A percentile compares a stretch with the other conserved stretches of the same genome.
These are phyloP conservation scores for Salix suchowensis DNA, from an alignment of 345 rosid genomes.

Conservation along the genomic window DNA sequence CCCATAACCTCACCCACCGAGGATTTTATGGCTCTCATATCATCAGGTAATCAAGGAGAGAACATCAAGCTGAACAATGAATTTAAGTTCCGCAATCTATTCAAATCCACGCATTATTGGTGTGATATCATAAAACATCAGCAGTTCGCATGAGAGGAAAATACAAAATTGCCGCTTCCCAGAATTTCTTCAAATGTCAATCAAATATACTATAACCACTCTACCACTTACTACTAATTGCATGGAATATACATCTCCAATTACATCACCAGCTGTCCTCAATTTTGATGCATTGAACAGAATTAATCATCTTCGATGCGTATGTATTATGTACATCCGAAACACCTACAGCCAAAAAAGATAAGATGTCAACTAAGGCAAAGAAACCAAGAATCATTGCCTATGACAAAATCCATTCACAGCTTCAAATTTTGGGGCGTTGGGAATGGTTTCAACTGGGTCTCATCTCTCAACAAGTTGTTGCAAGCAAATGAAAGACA, in stretches of 20 bases:
- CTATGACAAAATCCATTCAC: background rate
- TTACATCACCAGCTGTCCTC: background rate
- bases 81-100: background rate
- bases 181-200: background rate
- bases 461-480: background rate
- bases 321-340: conserved; percentile 3
- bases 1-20: background rate
- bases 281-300: background rate
- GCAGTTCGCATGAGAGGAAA: background rate
- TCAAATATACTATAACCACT: background rate
- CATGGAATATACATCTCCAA: background rate
- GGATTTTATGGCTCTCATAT: background rate
- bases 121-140: background rate
- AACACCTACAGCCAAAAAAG: background rate
- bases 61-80: background rate
- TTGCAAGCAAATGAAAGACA: background rate
- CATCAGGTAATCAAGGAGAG: background rate
- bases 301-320: background rate
- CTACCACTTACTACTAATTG: background rate
- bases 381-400: background rate
- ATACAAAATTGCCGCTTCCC: background rate
- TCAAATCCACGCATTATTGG: background rate
- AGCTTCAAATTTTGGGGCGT: background rate
- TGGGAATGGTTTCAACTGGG: background rate
- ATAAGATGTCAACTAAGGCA: background rate